Base-by-base conservation (phyloP, 768 basidiomycete species). In the Mycena maculata region DNA sequence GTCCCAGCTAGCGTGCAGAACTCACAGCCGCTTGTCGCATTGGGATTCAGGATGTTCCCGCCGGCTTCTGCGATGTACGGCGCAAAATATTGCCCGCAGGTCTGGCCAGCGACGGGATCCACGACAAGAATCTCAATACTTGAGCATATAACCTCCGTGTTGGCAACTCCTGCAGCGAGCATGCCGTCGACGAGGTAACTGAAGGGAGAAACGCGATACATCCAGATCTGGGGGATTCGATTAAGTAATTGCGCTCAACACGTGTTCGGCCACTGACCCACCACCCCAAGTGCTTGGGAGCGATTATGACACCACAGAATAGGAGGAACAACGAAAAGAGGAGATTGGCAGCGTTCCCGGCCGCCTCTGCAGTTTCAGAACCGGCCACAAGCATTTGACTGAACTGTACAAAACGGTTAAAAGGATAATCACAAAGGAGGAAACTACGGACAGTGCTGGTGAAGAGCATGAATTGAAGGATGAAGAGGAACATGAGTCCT, bases 1-100 rank as follows among this genome's bases (percentile, higher is more conserved):
- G 90, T 87, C 0, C 83, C 83, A 22, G 80, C 74, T 39, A 82
- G 80, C 4, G 87, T 76, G 72, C 93, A 95, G 76, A 86, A 90
- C 22, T 80, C 63, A 73, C 91, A 93, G 47, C 73, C 76, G 22
- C 76, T 62, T 0, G 85, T 84, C 4, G 88, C 86, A 22, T 83
- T 74, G 1, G 86, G 82, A 68, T 91, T 85, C 25, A 80, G 71
- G 28, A 92, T 75, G 68, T 88, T 89, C 11, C 91, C 90, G 0
- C 90, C 87, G 6, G 82, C 79, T 1, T 67, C 45, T 0, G 74
- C 63, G 15, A 90, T 87, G 77, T 84, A 93, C 0, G 78, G 72
- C 22, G 75, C 50, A 73, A 91, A 77, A 74, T 87, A 93, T 5
- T 80, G 64, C 4, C 70, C 71, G 71, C 92, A 93, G 5, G 81